Evolutionary conservation across 78 protist species (phyloP).

Genomic region (Tieghemostelium lacteum): DNA sequence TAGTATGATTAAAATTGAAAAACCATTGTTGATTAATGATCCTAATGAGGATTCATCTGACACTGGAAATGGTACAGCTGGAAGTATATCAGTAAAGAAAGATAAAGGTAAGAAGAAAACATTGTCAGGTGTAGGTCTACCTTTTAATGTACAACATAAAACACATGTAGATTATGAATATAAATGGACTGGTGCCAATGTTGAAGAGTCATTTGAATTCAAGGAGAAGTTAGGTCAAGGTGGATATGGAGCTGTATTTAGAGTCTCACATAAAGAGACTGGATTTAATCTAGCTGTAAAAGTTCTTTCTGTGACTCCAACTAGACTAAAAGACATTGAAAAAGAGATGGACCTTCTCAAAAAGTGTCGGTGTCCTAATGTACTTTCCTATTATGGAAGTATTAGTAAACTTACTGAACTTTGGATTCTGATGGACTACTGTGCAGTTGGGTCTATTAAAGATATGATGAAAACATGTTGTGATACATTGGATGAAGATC

Average conservation of each 20-base stretch:
- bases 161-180: slow-evolving; percentile 83
- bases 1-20: background rate
- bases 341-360: slow-evolving; percentile 82
- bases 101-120: slow-evolving; percentile 12
- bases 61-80: background rate
- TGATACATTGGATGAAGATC: slow-evolving; percentile 71
- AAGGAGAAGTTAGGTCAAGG: slow-evolving; percentile 80
- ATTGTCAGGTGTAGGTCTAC: slow-evolving; percentile 58
- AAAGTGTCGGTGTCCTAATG: slow-evolving; percentile 53
- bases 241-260: slow-evolving; percentile 80
- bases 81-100: background rate
- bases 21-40: background rate
- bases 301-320: slow-evolving; percentile 58
- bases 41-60: background rate
- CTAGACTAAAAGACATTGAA: slow-evolving; percentile 56
- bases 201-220: slow-evolving; percentile 70
- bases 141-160: slow-evolving; percentile 83
- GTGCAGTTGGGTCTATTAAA: slow-evolving; percentile 87
- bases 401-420: slow-evolving; percentile 76
- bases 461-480: slow-evolving; percentile 78
- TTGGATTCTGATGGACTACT: slow-evolving; percentile 90
- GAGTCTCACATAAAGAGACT: slow-evolving; percentile 66
- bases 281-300: slow-evolving; percentile 49
- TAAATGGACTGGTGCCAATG: slow-evolving; percentile 78
- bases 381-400: slow-evolving; percentile 82